Evolutionary conservation across 129 eudicot species (phyloP), one percentile per base, ranked within the genome.

Genomic region (Kitagawia praeruptora): DNA sequence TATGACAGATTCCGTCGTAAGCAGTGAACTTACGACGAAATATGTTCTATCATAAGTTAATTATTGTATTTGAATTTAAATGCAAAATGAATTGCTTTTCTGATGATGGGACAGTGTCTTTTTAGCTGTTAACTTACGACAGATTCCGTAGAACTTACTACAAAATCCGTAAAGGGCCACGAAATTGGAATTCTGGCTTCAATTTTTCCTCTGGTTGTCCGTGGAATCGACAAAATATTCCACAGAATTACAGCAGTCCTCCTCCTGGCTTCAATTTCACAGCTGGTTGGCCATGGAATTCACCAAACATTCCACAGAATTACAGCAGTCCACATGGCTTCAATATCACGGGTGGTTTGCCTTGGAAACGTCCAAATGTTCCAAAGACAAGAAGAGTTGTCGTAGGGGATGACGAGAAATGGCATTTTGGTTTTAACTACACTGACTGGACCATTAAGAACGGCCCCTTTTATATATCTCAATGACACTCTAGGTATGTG

Each of bases 361-460:
- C 82, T 7, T 70, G 46, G 64, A 31, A 27, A 8, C 79, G 56
- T 77, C 56, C 34, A 0, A 84, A 88, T 31, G 80, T 63, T 18
- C 46, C 77, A 21, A 34, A 70, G 18, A 53, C 91, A 16, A 81
- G 48, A 40, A 84, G 54, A 74, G 56, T 86, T 42, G 41, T 84
- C 6, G 92, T 86, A 13, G 92, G 92, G 0, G 89, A 87, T 9
- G 81, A 84, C 5, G 67, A 79, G 16, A 82, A 82, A 7, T 88
- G 92, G 92, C 86, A 73, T 4, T 88, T 86, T 37, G 92, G 92
- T 49, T 84, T 81, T 49, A 88, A 88, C 71, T 88, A 88, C 83
- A 66, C 84, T 2, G 82, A 86, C 5, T 88, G 92, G 92, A 86
- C 88, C 53, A 67, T 80, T 40, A 83, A 80, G 71, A 86, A 75